A percentile compares a stretch with the other conserved stretches of the same genome.
Evolutionary conservation across 2,329 filamentous ascomycete species (phyloP).

Genomic region (Sporothrix euskadiensis): DNA sequence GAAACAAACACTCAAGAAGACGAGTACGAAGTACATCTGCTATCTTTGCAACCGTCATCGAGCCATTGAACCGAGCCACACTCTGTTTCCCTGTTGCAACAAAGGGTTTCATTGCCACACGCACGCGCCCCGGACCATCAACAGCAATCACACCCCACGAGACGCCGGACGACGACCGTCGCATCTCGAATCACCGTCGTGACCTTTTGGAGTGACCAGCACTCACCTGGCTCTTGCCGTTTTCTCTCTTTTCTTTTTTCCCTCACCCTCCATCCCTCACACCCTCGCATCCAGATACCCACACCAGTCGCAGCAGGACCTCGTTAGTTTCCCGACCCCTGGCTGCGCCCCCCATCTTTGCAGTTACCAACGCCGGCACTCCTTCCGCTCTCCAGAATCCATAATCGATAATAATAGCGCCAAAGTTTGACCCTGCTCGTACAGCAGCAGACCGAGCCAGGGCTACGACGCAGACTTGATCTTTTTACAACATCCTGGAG

Average conservation of each 20-base stretch:
- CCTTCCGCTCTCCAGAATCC: constrained; percentile 22
- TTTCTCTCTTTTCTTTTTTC: background rate
- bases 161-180: background rate
- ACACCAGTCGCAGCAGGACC: constrained; percentile 19
- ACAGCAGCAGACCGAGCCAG: background rate
- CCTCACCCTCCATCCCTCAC: background rate
- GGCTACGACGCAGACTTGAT: background rate
- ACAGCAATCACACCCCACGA: background rate
- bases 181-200: background rate
- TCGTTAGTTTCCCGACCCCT: constrained; percentile 20
- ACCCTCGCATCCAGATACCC: constrained; percentile 15
- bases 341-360: constrained; percentile 17
- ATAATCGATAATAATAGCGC: constrained; percentile 25
- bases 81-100: background rate
- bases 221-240: constrained; percentile 12
- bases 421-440: background rate
- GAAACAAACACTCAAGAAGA: background rate
- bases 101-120: background rate
- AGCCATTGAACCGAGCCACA: constrained; percentile 3
- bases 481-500: background rate
- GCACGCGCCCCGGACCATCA: constrained; percentile 15
- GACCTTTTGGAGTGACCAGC: background rate
- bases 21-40: background rate
- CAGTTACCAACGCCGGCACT: constrained; percentile 27
- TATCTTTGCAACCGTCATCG: background rate